These are phyloP conservation scores for Teratosphaeria gauchensis DNA, from an alignment of 2,329 filamentous ascomycete species.

Conservation along the genomic window DNA sequence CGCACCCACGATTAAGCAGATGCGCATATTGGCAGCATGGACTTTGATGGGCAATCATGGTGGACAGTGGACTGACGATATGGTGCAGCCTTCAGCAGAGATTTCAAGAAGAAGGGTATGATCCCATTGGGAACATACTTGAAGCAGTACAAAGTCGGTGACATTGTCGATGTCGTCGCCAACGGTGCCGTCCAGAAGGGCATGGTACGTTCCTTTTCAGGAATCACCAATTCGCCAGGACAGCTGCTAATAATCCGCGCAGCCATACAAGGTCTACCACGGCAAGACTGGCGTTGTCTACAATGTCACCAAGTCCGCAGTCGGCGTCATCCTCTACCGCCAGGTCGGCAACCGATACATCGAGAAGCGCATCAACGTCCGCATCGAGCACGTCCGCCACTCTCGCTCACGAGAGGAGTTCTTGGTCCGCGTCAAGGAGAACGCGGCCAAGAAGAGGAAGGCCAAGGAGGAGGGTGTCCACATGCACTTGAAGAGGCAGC, in stretches of 20 bases:
- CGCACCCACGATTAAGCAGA: conserved; percentile 1
- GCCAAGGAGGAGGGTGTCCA: conserved; percentile 82
- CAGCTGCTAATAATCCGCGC: conserved; percentile 6
- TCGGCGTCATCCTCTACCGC: conserved; percentile 99
- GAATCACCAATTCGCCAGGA: neutral
- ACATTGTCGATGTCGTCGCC: conserved; percentile 97
- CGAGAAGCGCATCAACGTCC: conserved; percentile 99
- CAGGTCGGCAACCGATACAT: conserved; percentile 99
- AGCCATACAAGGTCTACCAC: conserved; percentile 98
- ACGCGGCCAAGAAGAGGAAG: conserved; percentile 84
- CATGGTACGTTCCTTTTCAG: conserved; percentile 46
- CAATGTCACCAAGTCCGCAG: conserved; percentile 97
- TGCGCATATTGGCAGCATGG: neutral
- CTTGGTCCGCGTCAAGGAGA: conserved; percentile 90
- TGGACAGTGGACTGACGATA: conserved; percentile 10
- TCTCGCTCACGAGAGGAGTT: conserved; percentile 97
- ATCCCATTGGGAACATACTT: conserved; percentile 93
- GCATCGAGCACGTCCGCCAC: conserved; percentile 90
- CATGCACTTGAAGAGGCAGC: conserved; percentile 88
- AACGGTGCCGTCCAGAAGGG: conserved; percentile 99
- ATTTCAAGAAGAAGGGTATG: conserved; percentile 91
- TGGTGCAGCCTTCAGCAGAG: conserved; percentile 64
- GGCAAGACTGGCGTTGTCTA: conserved; percentile 65
- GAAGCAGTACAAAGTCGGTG: conserved; percentile 91
- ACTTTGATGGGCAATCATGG: conserved; percentile 42